These are phyloP conservation scores for Tulasnella calospora DNA, from an alignment of 768 basidiomycete species.

Conservation along the genomic window DNA sequence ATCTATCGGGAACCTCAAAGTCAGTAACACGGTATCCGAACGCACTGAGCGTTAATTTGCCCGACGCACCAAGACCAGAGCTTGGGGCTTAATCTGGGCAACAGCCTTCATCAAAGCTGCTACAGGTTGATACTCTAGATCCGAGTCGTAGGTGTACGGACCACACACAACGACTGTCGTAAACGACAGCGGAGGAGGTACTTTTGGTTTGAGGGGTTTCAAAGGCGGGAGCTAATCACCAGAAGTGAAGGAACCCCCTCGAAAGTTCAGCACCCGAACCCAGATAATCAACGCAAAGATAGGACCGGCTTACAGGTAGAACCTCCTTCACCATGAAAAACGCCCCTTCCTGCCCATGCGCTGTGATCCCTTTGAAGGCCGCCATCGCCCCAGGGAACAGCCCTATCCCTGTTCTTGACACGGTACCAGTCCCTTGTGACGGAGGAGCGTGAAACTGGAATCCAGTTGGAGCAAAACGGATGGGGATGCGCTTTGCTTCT, in stretches of 20 bases:
- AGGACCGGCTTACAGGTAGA: constrained; percentile 54
- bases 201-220: constrained; percentile 32
- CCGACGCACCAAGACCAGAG: constrained; percentile 65
- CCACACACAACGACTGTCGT: constrained; percentile 74
- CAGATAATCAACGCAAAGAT: not conserved
- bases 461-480: constrained; percentile 64
- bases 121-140: constrained; percentile 73
- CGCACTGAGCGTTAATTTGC: not conserved
- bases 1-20: constrained; percentile 47
- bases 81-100: constrained; percentile 62
- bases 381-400: constrained; percentile 87
- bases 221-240: constrained; percentile 57
- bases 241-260: not conserved
- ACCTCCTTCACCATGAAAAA: constrained; percentile 82
- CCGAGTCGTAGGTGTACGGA: constrained; percentile 75
- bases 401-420: constrained; percentile 51
- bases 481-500: constrained; percentile 48
- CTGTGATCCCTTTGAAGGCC: constrained; percentile 66
- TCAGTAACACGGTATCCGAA: not conserved
- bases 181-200: constrained; percentile 39
- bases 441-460: constrained; percentile 55
- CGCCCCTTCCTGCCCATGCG: constrained; percentile 76
- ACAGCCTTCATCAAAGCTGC: constrained; percentile 56
- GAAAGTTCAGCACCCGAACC: not conserved
- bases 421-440: not conserved